Conservation (phyloP, 768 basidiomycete species). For the Leccinum sublutescens region DNA sequence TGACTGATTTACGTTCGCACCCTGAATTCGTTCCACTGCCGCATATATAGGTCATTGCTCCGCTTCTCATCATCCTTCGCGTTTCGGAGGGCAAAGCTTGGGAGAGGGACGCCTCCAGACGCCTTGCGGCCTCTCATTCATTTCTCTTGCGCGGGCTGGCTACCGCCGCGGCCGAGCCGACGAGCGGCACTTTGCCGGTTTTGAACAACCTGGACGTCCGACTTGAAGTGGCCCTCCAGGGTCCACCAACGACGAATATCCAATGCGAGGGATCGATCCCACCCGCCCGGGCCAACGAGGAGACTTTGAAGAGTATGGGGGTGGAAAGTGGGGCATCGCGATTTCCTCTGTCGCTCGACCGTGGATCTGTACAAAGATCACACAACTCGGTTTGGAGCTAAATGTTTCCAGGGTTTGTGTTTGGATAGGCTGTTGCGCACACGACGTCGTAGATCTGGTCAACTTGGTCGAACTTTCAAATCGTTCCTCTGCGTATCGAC, state of each 20-base stretch:
- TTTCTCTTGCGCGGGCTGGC: constrained; percentile 14
- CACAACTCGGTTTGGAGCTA: neutral
- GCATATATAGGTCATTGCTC: constrained; percentile 38
- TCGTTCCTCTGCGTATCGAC: neutral
- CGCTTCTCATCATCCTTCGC: constrained; percentile 48
- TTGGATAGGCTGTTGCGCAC: neutral
- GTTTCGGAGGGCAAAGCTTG: constrained; percentile 46
- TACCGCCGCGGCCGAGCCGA: neutral
- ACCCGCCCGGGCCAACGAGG: neutral
- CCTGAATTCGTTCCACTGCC: neutral
- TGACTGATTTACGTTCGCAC: neutral
- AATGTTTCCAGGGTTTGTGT: neutral
- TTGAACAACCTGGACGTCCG: constrained; percentile 9
- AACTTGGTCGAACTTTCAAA: neutral
- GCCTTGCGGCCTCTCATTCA: neutral
- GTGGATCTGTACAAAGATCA: neutral
- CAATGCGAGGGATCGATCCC: neutral
- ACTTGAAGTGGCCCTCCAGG: constrained; percentile 12
- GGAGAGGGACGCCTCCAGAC: constrained; percentile 25
- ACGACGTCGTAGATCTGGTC: neutral
- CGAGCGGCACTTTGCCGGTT: neutral
- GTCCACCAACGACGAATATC: neutral
- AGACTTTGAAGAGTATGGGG: neutral
- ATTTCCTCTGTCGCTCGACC: neutral
- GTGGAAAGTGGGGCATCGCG: neutral